Evolutionary conservation across 805 yeast species (phyloP), one percentile per base, ranked within the genome.

Genomic region (Wickerhamiella sorbophila): DNA sequence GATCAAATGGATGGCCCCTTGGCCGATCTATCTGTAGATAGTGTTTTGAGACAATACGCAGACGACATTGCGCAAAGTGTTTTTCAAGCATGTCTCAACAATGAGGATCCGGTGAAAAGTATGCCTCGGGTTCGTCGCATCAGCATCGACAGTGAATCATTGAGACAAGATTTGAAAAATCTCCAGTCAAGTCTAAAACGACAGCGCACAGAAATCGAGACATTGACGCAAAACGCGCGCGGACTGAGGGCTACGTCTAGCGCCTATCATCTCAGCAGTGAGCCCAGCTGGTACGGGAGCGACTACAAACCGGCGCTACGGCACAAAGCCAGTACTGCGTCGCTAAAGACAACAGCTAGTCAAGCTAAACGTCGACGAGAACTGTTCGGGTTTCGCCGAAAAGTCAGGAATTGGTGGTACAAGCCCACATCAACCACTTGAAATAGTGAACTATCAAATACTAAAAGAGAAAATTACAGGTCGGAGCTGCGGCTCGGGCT

Each of bases 401-500:
- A 18, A 6, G 4, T 34, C 29, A 24, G 37, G 10, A n/a, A 12
- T 12, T 24, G 29, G 29, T 31, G 51, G 27, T 52, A 24, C 29
- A 24, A 24, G 12, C 6, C 29, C 10, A 6, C 29, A 24, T n/a
- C n/a, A n/a, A n/a, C n/a, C n/a, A n/a, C n/a, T 8, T 26, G 9
- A 32, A 15, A 32, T 32, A 6, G 9, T 9, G 35, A 8, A 32
- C 8, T 8, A 32, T 32, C 17, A 32, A 17, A 34, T 15, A 17
- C 10, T 20, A 12, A n/a, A n/a, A n/a, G n/a, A n/a, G n/a, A n/a
- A 14, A 8, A 17, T 36, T 16, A 18, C n/a, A 16, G 8, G 14
- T 17, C 19, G 17, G 24, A 16, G 17, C 24, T 14, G n/a, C 8
- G 36, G 46, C 47, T 44, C 47, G 19, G 41, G 38, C 47, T 44